Evolutionary conservation across 768 basidiomycete genomes (phyloP), one percentile per base, ranked within the genome.

Genomic region (Calocera cornea): DNA sequence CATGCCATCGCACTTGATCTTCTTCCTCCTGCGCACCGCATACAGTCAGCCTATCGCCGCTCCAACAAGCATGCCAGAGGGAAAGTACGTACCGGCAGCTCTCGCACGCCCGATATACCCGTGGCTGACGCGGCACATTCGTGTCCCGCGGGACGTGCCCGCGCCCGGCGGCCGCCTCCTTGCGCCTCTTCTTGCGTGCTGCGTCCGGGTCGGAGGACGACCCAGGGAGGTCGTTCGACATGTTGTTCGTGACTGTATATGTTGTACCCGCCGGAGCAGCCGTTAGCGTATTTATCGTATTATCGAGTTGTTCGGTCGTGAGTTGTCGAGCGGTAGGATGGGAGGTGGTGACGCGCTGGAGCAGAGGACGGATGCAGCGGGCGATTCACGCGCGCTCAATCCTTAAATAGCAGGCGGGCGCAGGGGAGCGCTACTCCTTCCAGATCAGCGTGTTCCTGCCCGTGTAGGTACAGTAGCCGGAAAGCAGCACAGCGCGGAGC

Each of bases 21-120:
- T 93, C 84, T 92, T 92, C 71, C 90, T 86, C 69, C 91, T 91
- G 75, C 36, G 65, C 47, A 67, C 41, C 73, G 65, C 31, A 22
- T 38, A 38, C 64, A 71, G 68, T 40, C 72, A 71, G 66, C 70
- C 69, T 36, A 22, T 63, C 19, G 22, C 34, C 49, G 14, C 65
- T 50, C 38, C 36, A 64, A 63, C 33, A 34, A 41, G 27, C 64
- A 67, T 50, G 33, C 54, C 29, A 65, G 49, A 66, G 31, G 31
- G 34, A 49, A 36, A 41, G 41, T 68, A 80, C 84, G 60, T 69
- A 87, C 90, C 90, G 86, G 81, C 91, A 93, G 72, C 86, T 86
- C 80, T 92, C 91, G 78, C 90, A 93, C 76, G 90, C 90, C 67
- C 91, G 79, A 91, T 92, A 93, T 60, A 93, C 91, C 72, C 91